phyloP scores from a whole-genome alignment of 2,329 filamentous ascomycete species.

The Purpureocillium lavendulum region DNA sequence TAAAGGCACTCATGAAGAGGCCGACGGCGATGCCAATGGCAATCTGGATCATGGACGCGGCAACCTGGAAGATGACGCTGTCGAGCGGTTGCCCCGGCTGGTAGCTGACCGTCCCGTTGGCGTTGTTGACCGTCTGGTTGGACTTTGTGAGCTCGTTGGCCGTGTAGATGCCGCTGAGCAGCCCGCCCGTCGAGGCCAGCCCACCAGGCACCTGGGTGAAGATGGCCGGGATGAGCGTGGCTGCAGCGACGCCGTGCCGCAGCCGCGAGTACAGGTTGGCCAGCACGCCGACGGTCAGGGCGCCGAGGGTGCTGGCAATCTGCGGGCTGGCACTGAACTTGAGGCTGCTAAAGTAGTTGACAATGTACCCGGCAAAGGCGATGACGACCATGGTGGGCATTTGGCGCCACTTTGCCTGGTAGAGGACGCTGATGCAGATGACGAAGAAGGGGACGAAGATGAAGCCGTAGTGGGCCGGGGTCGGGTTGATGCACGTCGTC shows the following conservation, averaged over 20 bases:
- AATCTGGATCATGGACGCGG: conserved; percentile 43
- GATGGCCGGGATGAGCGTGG: conserved; percentile 37
- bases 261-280: conserved; percentile 68
- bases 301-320: conserved; percentile 68
- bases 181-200: conserved; percentile 35
- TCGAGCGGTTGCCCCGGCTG: too few species aligned
- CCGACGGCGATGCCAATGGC: conserved; percentile 44
- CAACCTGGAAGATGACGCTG: conserved; percentile 33
- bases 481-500: conserved; percentile 32
- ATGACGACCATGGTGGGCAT: conserved; percentile 70
- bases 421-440: conserved; percentile 64
- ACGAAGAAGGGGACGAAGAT: conserved; percentile 68
- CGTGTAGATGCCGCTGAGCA: conserved; percentile 34
- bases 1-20: conserved; percentile 38
- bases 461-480: conserved; percentile 45
- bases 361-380: conserved; percentile 63
- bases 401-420: conserved; percentile 76
- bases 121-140: conserved; percentile 27
- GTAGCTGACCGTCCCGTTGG: conserved; percentile 1
- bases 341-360: conserved; percentile 63
- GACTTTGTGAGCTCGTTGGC: conserved; percentile 36
- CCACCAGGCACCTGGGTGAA: conserved; percentile 41
- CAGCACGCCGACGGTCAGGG: conserved; percentile 65
- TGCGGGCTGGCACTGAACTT: conserved; percentile 63
- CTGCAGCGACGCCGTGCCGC: conserved; percentile 40